Evolutionary conservation across 2,329 filamentous ascomycete genomes (phyloP).

Genomic region (Diaporthe vexans): DNA sequence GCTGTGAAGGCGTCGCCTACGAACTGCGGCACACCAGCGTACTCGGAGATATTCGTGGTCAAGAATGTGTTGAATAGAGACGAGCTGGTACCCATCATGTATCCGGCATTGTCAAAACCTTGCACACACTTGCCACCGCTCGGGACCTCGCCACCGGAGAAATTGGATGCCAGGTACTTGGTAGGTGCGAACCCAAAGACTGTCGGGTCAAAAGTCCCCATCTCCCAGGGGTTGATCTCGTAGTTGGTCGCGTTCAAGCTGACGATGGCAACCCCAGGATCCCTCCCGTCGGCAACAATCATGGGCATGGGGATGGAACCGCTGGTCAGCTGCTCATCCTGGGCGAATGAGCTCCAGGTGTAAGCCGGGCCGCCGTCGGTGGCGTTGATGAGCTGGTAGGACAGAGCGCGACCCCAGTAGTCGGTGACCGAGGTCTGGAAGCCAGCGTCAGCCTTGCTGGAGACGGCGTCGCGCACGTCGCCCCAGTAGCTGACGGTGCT

Average conservation of each 20-base stretch:
- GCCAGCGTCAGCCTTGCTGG: constrained; percentile 72
- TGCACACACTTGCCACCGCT: constrained; percentile 73
- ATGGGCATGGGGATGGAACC: constrained; percentile 64
- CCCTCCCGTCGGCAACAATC: constrained; percentile 63
- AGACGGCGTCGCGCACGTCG: constrained; percentile 70
- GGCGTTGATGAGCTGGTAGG: constrained; percentile 86
- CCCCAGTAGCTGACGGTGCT: constrained; percentile 67
- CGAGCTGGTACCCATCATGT: constrained; percentile 87
- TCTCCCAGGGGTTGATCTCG: constrained; percentile 77
- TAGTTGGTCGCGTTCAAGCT: constrained; percentile 72
- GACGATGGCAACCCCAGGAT: constrained; percentile 59
- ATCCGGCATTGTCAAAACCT: constrained; percentile 88
- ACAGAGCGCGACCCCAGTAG: constrained; percentile 89
- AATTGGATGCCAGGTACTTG: constrained; percentile 71
- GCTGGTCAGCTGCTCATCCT: constrained; percentile 57
- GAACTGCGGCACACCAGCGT: constrained; percentile 59
- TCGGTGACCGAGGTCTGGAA: constrained; percentile 84
- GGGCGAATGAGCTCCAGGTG: constrained; percentile 81
- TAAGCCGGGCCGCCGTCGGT: constrained; percentile 80
- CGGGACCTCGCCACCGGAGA: constrained; percentile 68
- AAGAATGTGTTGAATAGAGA: constrained; percentile 87
- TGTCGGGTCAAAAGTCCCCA: constrained; percentile 74
- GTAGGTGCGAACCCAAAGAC: constrained; percentile 72
- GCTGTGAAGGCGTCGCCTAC: constrained; percentile 65
- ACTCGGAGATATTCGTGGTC: constrained; percentile 69